A percentile compares a stretch with the other conserved stretches of the same genome.
These are phyloP conservation scores for Psilocybe cubensis DNA, from an alignment of 768 basidiomycete species.

Conservation along the genomic window DNA sequence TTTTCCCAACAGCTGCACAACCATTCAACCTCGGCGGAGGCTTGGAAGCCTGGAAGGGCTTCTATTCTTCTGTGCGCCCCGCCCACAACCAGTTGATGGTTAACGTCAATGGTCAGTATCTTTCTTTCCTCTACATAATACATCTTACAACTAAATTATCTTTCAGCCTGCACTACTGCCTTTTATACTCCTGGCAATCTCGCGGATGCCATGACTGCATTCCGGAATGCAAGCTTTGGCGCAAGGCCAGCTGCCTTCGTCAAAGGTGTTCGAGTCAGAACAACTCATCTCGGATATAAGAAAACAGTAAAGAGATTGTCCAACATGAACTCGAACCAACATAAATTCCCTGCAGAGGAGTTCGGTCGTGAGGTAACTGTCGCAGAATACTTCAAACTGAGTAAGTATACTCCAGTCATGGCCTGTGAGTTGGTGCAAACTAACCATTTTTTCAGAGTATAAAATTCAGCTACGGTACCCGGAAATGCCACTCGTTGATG, in stretches of 20 bases:
- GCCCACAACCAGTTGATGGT: slow-evolving; percentile 62
- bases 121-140: slow-evolving; percentile 2
- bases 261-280: slow-evolving; percentile 65
- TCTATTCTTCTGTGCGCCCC: slow-evolving; percentile 63
- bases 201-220: slow-evolving; percentile 61
- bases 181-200: slow-evolving; percentile 69
- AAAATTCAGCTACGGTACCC: slow-evolving; percentile 52
- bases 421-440: slow-evolving; percentile 30
- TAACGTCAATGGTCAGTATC: slow-evolving; percentile 60
- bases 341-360: slow-evolving; percentile 63
- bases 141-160: background rate
- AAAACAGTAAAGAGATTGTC: slow-evolving; percentile 69
- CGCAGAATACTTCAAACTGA: slow-evolving; percentile 66
- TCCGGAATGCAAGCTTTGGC: slow-evolving; percentile 56
- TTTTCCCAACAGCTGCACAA: slow-evolving; percentile 55
- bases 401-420: slow-evolving; percentile 44
- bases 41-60: slow-evolving; percentile 60
- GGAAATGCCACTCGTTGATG: slow-evolving; percentile 60
- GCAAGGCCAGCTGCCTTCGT: slow-evolving; percentile 66
- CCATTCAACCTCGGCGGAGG: slow-evolving; percentile 57
- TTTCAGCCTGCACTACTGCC: slow-evolving; percentile 57
- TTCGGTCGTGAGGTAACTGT: slow-evolving; percentile 58
- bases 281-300: slow-evolving; percentile 73
- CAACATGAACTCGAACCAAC: slow-evolving; percentile 46
- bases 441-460: slow-evolving; percentile 52